phyloP scores from a whole-genome alignment of 2,329 filamentous ascomycete genomes.

The Hirsutella rhossiliensis region DNA sequence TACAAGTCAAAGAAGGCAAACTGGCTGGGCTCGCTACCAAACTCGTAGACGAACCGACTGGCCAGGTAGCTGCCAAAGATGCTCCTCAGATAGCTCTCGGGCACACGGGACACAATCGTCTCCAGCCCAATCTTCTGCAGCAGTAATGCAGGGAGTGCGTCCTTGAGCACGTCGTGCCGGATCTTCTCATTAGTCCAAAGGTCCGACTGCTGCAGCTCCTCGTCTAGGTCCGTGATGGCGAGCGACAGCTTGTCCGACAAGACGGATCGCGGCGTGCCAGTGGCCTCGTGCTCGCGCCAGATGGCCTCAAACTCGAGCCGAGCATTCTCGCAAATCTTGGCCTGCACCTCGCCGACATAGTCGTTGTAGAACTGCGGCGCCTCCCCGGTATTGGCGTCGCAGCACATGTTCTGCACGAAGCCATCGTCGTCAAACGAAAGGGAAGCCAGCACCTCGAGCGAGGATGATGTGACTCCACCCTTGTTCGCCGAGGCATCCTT shows the following conservation, averaged over 20 bases:
- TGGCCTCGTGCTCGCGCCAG: constrained; percentile 85
- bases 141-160: constrained; percentile 76
- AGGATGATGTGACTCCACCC: constrained; percentile 94
- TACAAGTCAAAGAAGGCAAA: constrained; percentile 99
- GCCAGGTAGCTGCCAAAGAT: constrained; percentile 96
- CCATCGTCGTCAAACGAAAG: constrained; percentile 84
- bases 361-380: constrained; percentile 83
- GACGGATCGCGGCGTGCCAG: constrained; percentile 67
- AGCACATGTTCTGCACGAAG: constrained; percentile 91
- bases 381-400: constrained; percentile 52
- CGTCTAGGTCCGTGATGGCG: constrained; percentile 92
- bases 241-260: constrained; percentile 82
- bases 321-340: constrained; percentile 83
- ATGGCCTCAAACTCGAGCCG: constrained; percentile 94
- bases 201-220: constrained; percentile 88
- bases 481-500: constrained; percentile 99
- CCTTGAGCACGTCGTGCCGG: constrained; percentile 63
- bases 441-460: constrained; percentile 87
- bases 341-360: constrained; percentile 87
- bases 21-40: constrained; percentile 83
- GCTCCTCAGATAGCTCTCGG: constrained; percentile 80
- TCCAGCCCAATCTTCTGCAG: constrained; percentile 85
- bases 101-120: constrained; percentile 75
- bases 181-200: constrained; percentile 78
- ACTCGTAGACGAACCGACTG: constrained; percentile 91